Evolutionary conservation across 2,329 filamentous ascomycete species (phyloP).

Genomic region (Podosphaera aphanis): DNA sequence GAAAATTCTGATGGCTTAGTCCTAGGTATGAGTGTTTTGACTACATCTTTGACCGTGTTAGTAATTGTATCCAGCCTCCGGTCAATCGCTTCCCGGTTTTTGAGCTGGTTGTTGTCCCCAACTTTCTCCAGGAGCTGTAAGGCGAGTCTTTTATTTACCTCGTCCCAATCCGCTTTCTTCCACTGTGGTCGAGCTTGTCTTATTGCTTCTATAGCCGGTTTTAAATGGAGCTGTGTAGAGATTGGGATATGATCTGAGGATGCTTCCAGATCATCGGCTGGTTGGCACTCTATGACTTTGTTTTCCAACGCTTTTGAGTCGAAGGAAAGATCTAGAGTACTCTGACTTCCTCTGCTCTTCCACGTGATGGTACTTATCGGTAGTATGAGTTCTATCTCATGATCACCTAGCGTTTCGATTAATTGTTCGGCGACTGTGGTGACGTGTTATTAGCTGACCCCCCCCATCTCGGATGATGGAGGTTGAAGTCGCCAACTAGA

Average conservation of each 20-base stretch:
- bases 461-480: background rate
- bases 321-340: background rate
- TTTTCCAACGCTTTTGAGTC: background rate
- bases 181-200: background rate
- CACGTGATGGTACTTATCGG: background rate
- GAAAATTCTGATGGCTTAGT: background rate
- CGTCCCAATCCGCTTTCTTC: background rate
- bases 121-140: background rate
- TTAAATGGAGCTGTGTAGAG: background rate
- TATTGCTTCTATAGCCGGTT: background rate
- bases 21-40: background rate
- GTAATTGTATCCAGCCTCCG: background rate
- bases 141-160: background rate
- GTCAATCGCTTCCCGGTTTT: background rate
- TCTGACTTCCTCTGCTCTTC: background rate
- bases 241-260: background rate
- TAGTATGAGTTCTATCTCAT: background rate
- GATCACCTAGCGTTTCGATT: background rate
- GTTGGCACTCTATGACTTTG: background rate
- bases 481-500: no score
- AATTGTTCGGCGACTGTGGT: background rate
- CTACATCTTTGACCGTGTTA: background rate
- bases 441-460: background rate
- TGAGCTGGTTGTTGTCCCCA: background rate
- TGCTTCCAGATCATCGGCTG: background rate